These are phyloP conservation scores for Coemansia aciculifera DNA, from an alignment of 192 early-diverging fungal species.

Conservation along the genomic window DNA sequence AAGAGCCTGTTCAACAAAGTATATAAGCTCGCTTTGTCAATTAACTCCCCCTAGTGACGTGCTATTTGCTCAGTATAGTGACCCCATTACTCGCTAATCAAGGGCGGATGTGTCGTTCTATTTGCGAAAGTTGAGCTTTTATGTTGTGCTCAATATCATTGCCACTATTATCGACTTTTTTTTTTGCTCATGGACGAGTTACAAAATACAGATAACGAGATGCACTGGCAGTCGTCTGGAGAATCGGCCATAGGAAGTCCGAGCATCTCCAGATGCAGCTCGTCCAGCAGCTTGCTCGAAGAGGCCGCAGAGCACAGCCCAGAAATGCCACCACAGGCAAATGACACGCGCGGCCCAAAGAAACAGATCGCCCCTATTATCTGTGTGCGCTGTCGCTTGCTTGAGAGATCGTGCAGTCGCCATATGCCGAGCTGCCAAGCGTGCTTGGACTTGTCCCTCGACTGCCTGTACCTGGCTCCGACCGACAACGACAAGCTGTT, in stretches of 20 bases:
- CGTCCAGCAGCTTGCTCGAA: not conserved
- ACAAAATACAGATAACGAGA: not conserved
- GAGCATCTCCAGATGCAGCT: not conserved
- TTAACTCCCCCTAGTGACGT: no score
- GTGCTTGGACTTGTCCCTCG: slow-evolving; percentile 14
- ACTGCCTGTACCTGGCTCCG: slow-evolving; percentile 17
- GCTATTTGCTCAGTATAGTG: not conserved
- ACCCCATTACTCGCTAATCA: not conserved
- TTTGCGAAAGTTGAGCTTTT: not conserved
- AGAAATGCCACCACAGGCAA: not conserved
- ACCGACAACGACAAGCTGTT: slow-evolving; percentile 28
- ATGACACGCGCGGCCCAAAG: not conserved
- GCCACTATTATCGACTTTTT: not conserved
- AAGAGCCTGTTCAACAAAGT: not conserved
- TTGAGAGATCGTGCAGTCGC: slow-evolving; percentile 16
- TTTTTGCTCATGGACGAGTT: not conserved
- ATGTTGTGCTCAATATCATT: not conserved
- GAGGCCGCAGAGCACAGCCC: not conserved
- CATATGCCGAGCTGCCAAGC: slow-evolving; percentile 2
- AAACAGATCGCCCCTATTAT: not conserved
- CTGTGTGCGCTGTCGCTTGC: slow-evolving; percentile 43
- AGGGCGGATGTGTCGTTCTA: not conserved
- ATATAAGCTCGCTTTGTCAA: not conserved
- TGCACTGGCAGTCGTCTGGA: slow-evolving; percentile 6
- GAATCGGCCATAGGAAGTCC: not conserved